A percentile compares a stretch with the other conserved stretches of the same genome.
These are phyloP conservation scores for Cupressus sempervirens DNA, from an alignment of 75 land plant genomes.

Conservation along the genomic window DNA sequence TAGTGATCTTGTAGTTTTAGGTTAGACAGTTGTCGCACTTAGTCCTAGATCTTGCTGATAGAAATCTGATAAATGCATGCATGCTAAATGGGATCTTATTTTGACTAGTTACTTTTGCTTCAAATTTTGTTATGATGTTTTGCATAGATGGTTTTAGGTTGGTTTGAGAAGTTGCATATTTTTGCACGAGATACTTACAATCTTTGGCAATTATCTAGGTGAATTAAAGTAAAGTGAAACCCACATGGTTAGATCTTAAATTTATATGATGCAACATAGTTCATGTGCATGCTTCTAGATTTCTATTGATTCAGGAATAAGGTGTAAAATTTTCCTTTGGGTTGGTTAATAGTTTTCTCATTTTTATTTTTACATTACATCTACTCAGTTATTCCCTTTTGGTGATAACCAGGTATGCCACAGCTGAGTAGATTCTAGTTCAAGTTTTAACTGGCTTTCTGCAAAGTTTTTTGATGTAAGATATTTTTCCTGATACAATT, in stretches of 20 bases:
- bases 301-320: neutral
- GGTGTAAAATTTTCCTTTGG: neutral
- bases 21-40: neutral
- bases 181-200: neutral
- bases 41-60: neutral
- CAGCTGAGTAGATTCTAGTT: constrained; percentile 1
- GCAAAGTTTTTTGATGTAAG: neutral
- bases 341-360: neutral
- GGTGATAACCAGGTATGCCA: constrained; percentile 6
- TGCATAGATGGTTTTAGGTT: neutral
- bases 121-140: neutral
- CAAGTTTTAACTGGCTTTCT: constrained; percentile 2
- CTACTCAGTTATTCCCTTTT: constrained; percentile 1
- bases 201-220: neutral
- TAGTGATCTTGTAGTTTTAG: neutral
- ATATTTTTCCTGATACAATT: neutral
- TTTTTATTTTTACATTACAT: neutral
- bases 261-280: neutral
- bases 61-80: neutral
- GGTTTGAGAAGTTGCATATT: neutral
- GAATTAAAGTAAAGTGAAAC: neutral
- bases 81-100: no score
- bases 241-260: neutral
- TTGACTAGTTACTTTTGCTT: neutral
- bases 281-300: neutral